Evolutionary conservation across 2,329 filamentous ascomycete genomes (phyloP).

Genomic region (Ustilaginoidea virens): DNA sequence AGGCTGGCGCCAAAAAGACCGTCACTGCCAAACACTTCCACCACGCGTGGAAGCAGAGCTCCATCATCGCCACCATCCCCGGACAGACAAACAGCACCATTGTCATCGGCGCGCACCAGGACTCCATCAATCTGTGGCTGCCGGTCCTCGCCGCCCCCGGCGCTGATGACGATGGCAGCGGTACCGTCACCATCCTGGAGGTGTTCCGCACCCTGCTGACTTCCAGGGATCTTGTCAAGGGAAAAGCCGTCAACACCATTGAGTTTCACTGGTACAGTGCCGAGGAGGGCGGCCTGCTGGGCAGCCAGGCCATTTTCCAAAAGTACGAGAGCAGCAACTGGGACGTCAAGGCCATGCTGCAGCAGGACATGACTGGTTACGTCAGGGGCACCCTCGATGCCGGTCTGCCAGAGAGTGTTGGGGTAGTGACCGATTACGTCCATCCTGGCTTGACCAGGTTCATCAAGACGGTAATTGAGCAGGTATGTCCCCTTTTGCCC

Average conservation of each 20-base stretch:
- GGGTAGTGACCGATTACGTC: conserved; percentile 86
- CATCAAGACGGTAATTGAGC: conserved; percentile 75
- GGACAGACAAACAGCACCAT: conserved; percentile 73
- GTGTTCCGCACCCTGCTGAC: conserved; percentile 68
- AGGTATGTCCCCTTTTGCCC: conserved; percentile 11
- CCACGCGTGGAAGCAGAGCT: conserved; percentile 80
- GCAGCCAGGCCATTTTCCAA: conserved; percentile 79
- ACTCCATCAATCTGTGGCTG: conserved; percentile 86
- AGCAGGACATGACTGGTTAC: conserved; percentile 96
- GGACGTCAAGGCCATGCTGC: conserved; percentile 88
- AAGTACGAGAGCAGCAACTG: conserved; percentile 57
- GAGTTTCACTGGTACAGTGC: conserved; percentile 97
- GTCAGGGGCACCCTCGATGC: conserved; percentile 69
- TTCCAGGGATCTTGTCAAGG: conserved; percentile 52
- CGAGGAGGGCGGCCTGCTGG: conserved; percentile 75
- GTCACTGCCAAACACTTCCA: conserved; percentile 59
- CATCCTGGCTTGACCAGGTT: conserved; percentile 70
- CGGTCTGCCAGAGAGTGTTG: conserved; percentile 70
- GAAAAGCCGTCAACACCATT: conserved; percentile 67
- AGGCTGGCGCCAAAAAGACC: conserved; percentile 52
- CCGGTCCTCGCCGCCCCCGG: conserved; percentile 76
- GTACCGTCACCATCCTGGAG: conserved; percentile 88
- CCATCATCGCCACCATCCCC: conserved; percentile 81
- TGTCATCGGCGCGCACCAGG: conserved; percentile 83
- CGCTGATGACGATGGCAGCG: conserved; percentile 89